phyloP scores from a whole-genome alignment of 2,329 filamentous ascomycete species.

The Hymenoscyphus infarciens region DNA sequence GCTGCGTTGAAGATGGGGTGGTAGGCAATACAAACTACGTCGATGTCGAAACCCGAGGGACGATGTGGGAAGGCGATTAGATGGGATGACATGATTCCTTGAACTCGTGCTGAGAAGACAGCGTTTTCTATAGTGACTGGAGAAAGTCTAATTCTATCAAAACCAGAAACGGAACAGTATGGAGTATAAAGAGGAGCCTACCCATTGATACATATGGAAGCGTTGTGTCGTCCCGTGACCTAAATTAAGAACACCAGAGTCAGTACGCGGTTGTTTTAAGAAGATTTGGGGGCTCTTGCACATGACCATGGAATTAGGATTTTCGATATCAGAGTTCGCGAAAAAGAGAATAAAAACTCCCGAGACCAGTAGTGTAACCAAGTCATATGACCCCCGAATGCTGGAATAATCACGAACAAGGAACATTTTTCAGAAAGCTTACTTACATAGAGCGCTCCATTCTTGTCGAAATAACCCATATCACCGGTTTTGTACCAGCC shows the following conservation, averaged over 20 bases:
- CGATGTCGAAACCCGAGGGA: slow-evolving; percentile 34
- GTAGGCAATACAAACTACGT: slow-evolving; percentile 41
- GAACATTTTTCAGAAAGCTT: slow-evolving; percentile 40
- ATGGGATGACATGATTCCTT: slow-evolving; percentile 29
- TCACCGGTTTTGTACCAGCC: slow-evolving; percentile 45
- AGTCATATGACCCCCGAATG: background rate
- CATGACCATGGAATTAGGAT: background rate
- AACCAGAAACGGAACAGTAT: background rate
- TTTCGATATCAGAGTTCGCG: background rate
- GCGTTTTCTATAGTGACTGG: slow-evolving; percentile 39
- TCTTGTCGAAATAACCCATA: slow-evolving; percentile 35
- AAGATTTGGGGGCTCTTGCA: background rate
- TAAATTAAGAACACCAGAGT: background rate
- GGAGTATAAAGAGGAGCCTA: background rate
- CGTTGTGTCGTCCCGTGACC: background rate
- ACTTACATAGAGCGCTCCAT: slow-evolving; percentile 39
- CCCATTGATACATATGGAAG: slow-evolving; percentile 40
- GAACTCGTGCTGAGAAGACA: slow-evolving; percentile 36
- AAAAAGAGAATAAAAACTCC: background rate
- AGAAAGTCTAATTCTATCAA: slow-evolving; percentile 37
- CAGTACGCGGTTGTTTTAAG: background rate
- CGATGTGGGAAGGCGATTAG: slow-evolving; percentile 41
- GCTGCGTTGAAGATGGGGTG: slow-evolving; percentile 31
- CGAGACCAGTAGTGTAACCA: background rate
- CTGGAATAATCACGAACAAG: slow-evolving; percentile 18